Evolutionary conservation across 2,329 filamentous ascomycete species (phyloP).

Genomic region (Penicillium sclerotiorum): DNA sequence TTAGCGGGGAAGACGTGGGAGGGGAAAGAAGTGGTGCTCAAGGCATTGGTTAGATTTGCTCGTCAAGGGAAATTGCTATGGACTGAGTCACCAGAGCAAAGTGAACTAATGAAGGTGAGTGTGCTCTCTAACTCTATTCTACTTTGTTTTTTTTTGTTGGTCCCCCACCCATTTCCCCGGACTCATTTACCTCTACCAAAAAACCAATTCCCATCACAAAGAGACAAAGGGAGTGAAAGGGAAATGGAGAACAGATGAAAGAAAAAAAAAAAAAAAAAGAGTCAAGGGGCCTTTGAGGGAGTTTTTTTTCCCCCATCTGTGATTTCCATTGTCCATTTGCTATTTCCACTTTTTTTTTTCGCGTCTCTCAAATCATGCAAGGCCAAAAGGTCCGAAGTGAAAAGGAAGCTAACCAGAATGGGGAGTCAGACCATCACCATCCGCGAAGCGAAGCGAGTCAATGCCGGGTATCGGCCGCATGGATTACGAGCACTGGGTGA

Average conservation of each 20-base stretch:
- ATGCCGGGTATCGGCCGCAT: conserved; percentile 77
- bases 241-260: no score
- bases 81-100: conserved; percentile 60
- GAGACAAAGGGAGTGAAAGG: no score
- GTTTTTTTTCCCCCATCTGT: neutral
- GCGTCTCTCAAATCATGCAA: neutral
- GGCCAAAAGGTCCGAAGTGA: neutral
- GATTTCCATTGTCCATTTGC: neutral
- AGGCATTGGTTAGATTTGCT: conserved; percentile 77
- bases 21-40: conserved; percentile 83
- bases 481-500: conserved; percentile 73
- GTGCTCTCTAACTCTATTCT: conserved; percentile 3
- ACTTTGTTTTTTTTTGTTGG: neutral
- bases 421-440: conserved; percentile 63
- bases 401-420: conserved; percentile 4
- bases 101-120: conserved; percentile 68
- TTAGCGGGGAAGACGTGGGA: conserved; percentile 88
- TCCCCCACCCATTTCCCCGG: no score
- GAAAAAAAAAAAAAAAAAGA: neutral
- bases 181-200: no score
- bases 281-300: no score
- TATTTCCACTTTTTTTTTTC: neutral
- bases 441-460: conserved; percentile 89
- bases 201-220: no score
- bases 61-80: conserved; percentile 63